Base-by-base conservation (phyloP, 23 red algal genomes). In the Cyanidiococcus yangmingshanensis region DNA sequence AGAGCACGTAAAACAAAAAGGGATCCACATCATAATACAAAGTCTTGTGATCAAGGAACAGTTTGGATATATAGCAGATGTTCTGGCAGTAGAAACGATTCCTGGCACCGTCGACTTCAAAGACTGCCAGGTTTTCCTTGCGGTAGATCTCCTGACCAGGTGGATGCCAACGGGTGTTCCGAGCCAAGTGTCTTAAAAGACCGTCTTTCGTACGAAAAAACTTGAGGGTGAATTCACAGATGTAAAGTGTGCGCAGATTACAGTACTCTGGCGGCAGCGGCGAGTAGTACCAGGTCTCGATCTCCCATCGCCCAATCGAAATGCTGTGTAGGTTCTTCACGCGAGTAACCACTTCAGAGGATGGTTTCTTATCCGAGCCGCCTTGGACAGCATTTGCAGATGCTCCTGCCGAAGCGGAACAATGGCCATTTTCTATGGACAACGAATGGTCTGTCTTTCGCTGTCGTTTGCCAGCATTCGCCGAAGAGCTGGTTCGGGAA, bases 31-130 rank as follows among this genome's bases (percentile, higher is more conserved):
- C 94, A 80, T 91, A 98, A 77, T 90, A 91, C n/a, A 98, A 82
- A 17, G 94, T 98, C 79, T 98, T 98, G 75, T 98, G 94, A 68
- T 98, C 94, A 32, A 98, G 77, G 86, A 91, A 98, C 63, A 98
- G 87, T 80, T 98, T 98, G 0, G 94, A 84, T 59, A 98, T 90
- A 80, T 98, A 98, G 79, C 94, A 92, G 37, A 98, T 68, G 78
- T 98, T 98, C 58, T 89, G 94, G 67, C 82, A 87, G 76, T 98
- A 98, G n/a, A 91, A 76, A 30, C 86, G 83, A 71, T 98, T 91
- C 26, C 76, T 78, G 12, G 87, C 94, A 32, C 94, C 94, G 59
- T 98, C 94, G 29, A 98, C 85, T 51, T 98, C 94, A 39, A 89
- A 98, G 50, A 98, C 77, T 21, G 74, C 78, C 34, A 98, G 84